These are phyloP conservation scores for Candida hungchunana DNA, from an alignment of 805 yeast species.

Conservation along the genomic window DNA sequence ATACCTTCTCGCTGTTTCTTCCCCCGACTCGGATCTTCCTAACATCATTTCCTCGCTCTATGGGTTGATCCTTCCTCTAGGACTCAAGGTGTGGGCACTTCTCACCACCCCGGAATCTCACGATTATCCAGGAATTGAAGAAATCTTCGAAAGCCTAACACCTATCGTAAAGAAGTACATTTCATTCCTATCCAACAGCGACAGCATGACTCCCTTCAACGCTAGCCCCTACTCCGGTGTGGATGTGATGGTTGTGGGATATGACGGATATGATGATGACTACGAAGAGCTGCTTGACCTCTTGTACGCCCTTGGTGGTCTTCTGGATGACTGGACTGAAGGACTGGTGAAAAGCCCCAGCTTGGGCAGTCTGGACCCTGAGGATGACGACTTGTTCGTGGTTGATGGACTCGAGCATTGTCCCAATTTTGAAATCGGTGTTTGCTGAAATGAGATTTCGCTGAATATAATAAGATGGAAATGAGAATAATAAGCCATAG, in stretches of 20 bases:
- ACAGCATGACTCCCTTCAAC: slow-evolving; percentile 15
- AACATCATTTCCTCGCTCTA: slow-evolving; percentile 1
- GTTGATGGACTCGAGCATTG: slow-evolving; percentile 6
- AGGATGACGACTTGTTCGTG: slow-evolving; percentile 6
- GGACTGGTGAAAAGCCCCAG: slow-evolving; percentile 3
- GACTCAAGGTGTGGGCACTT: neutral
- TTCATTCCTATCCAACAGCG: slow-evolving; percentile 6
- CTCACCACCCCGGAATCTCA: neutral
- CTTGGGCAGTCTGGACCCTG: neutral
- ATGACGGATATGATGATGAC: slow-evolving; percentile 15
- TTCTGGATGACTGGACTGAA: slow-evolving; percentile 15
- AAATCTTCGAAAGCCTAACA: neutral
- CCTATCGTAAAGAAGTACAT: slow-evolving; percentile 1
- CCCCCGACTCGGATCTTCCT: slow-evolving; percentile 4
- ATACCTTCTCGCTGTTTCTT: slow-evolving; percentile 8
- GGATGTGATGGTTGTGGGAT: slow-evolving; percentile 16
- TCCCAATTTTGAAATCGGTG: slow-evolving; percentile 10
- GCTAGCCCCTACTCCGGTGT: slow-evolving; percentile 12
- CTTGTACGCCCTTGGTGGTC: slow-evolving; percentile 5
- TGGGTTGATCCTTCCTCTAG: slow-evolving; percentile 2
- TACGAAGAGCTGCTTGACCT: slow-evolving; percentile 8
- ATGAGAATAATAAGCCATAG: too few species aligned
- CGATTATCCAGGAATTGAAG: neutral
- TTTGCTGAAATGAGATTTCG: slow-evolving; percentile 3
- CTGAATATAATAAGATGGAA: too few species aligned